A percentile compares a stretch with the other conserved stretches of the same genome.
These are phyloP conservation scores for Tuctoria greenei DNA, from an alignment of 176 grass and related monocot genomes.

Conservation along the genomic window DNA sequence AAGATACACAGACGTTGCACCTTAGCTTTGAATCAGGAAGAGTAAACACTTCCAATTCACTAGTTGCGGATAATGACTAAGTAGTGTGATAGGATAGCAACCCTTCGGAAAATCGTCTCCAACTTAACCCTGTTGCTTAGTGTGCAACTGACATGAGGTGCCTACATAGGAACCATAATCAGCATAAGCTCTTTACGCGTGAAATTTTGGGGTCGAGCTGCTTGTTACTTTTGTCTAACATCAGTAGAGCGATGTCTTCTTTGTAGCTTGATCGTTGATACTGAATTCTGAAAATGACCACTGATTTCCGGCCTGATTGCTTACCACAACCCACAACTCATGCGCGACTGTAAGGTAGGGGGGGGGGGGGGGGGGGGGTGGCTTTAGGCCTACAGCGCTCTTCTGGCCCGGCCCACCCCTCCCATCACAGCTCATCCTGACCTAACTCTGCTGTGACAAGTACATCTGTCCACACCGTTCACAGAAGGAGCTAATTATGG, in stretches of 20 bases:
- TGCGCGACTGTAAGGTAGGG: not conserved
- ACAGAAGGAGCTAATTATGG: no score
- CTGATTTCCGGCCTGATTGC: conserved; percentile 37
- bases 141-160: not conserved
- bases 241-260: not conserved
- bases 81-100: no score
- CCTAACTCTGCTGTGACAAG: no score
- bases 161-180: no score
- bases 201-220: no score
- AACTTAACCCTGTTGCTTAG: not conserved
- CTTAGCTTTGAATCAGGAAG: not conserved
- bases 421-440: no score
- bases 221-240: not conserved
- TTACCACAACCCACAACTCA: not conserved
- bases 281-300: not conserved
- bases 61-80: not conserved
- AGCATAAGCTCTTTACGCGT: no score
- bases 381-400: no score
- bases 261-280: not conserved
- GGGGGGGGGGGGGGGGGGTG: no score
- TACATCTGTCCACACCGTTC: no score
- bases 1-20: not conserved
- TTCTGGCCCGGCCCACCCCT: no score
- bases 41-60: not conserved
- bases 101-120: not conserved